Conservation (phyloP, 257 asterid genomes). For the Solanum sejunctum region DNA sequence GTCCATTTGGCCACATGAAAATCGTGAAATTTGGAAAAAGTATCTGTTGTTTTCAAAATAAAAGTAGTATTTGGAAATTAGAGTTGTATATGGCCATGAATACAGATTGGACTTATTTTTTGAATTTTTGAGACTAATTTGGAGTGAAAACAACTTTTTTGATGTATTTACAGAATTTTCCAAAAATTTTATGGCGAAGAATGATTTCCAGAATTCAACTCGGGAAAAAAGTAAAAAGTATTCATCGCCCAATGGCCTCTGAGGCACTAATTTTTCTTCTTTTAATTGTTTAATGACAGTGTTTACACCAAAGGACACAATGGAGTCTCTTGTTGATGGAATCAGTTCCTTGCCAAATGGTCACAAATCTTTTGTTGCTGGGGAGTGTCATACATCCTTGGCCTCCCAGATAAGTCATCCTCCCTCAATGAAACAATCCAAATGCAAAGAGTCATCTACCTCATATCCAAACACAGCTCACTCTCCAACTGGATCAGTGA, state of each 20-base stretch:
- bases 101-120: not conserved
- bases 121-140: not conserved
- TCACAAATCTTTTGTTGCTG: slow-evolving; percentile 20
- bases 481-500: slow-evolving; percentile 16
- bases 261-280: slow-evolving; percentile 2
- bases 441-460: slow-evolving; percentile 31
- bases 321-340: slow-evolving; percentile 61
- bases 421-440: slow-evolving; percentile 26
- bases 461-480: slow-evolving; percentile 15
- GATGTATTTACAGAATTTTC: not conserved
- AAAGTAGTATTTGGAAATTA: not conserved
- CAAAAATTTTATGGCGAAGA: not conserved
- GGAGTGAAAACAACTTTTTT: not conserved
- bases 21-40: not conserved
- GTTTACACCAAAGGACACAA: slow-evolving; percentile 23
- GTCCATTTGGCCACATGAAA: not conserved
- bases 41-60: not conserved
- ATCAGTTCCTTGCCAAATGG: slow-evolving; percentile 41
- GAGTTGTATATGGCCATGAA: not conserved
- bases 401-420: slow-evolving; percentile 33
- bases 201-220: not conserved
- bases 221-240: not conserved
- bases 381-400: slow-evolving; percentile 21
- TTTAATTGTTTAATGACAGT: slow-evolving; percentile 17
- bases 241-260: not conserved